Evolutionary conservation across 768 basidiomycete species (phyloP).

Genomic region (Mycena polygramma): DNA sequence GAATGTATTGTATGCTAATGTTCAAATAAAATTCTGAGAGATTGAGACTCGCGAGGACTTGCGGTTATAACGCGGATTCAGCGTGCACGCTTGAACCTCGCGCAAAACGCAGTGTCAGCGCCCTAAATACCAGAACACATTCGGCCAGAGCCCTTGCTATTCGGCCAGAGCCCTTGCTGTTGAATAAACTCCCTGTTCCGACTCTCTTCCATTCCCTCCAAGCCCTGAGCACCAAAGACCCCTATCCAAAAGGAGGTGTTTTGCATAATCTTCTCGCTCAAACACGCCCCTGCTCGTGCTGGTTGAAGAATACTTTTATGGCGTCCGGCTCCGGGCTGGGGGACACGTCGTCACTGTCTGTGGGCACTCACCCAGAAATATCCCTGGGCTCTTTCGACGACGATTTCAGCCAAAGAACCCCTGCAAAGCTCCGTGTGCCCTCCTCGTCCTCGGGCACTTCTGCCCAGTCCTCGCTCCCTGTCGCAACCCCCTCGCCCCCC

Average conservation of each 20-base stretch:
- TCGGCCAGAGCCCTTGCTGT: too few relatives aligned
- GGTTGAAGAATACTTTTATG: conserved; percentile 3
- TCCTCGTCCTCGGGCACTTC: conserved; percentile 36
- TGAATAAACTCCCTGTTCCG: too few relatives aligned
- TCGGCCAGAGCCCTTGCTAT: too few relatives aligned
- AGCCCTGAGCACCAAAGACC: too few relatives aligned
- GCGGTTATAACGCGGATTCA: too few relatives aligned
- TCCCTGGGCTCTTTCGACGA: conserved; percentile 39
- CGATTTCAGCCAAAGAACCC: conserved; percentile 31
- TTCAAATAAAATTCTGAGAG: too few relatives aligned
- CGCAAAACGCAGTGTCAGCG: too few relatives aligned
- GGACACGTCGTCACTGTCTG: conserved; percentile 18
- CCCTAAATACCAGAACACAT: too few relatives aligned
- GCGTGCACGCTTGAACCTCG: too few relatives aligned
- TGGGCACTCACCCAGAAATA: conserved; percentile 33
- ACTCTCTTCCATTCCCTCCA: too few relatives aligned
- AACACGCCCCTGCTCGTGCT: neutral
- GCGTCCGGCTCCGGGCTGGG: conserved; percentile 11
- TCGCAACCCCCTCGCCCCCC: conserved; percentile 37
- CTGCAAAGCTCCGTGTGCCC: conserved; percentile 38
- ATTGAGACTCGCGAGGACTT: too few relatives aligned
- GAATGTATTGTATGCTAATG: conserved; percentile 12
- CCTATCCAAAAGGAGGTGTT: conserved; percentile 11
- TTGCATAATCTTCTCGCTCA: neutral
- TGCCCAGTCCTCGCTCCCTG: conserved; percentile 33